Base-by-base conservation (phyloP, 116 monocot species). In the Posidonia oceanica region DNA sequence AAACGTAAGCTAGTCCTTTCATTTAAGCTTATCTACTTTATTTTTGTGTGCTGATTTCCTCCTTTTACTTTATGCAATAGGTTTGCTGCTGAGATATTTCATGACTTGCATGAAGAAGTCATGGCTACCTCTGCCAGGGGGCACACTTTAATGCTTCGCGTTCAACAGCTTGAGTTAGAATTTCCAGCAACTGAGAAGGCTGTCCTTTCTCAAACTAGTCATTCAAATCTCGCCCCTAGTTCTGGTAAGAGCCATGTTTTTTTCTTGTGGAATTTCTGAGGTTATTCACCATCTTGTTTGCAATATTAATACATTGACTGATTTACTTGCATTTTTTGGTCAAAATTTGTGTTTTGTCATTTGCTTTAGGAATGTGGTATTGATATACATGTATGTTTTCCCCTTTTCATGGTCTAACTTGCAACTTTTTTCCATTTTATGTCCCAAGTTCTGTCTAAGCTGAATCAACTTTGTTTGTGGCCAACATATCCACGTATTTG, bases 81-180 rank as follows among this genome's bases (percentile, higher is more conserved):
- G 77, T 97, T 97, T 85, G 91, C 96, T 72, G 86, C 96, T 41
- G 87, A 83, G 66, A 82, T 97, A 76, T 97, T 97, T 68, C 86
- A 89, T 75, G 80, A 89, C 37, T 74, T 97, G 82, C 96, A 97
- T 75, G 89, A 92, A 85, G 87, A 97, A 80, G 89, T 97, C 64
- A 85, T 97, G 87, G 71, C 77, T 4, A 97, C 89, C 73, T 79
- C 89, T 81, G 77, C 85, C 63, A 82, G 92, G 78, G 87, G 92
- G 17, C 84, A 97, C 80, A 75, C 70, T 4, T 64, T 97, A 18
- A 80, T 82, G 75, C 87, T 89, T 63, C 92, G 96, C 63, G 85
- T 92, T 23, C 87, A 86, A 71, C 87, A 97, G 75, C 72, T 97
- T 5, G 97, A 97, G 67, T 83, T 84, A 73, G 97, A 92, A 69